Base-by-base conservation (phyloP, 495 filamentous ascomycete genomes). In the Stereocaulon alpinum region DNA sequence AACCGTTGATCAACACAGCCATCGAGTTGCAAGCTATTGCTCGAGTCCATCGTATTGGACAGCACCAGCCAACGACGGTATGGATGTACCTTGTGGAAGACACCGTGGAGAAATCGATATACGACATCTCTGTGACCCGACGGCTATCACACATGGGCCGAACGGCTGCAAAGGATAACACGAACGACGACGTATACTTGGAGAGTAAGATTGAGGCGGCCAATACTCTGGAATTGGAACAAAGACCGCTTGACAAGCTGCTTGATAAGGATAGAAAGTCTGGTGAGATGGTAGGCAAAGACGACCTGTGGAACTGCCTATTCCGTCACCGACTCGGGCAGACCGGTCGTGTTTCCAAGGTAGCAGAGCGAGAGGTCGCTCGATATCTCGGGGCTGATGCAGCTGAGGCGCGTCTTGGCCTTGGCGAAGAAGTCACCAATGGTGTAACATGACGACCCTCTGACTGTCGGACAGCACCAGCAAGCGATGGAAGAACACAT, bases 1-100 rank as follows among this genome's bases (percentile, higher is more conserved):
- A 98, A 69, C 92, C 92, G 1, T 73, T 96, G 4, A 82, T 96
- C 63, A 95, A 96, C 68, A 87, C 91, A 6, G 89, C 92, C 2
- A 82, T 98, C 10, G 92, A 96, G 65, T 78, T 96, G 6, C 92
- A 98, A 67, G 92, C 90, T 3, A 94, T 96, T 64, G 89, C 91
- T 6, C 85, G 92, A 50, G 91, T 98, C 0, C 89, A 98, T 69
- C 81, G 92, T 41, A 98, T 98, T 56, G 92, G 92, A 0, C 92
- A 98, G 70, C 80, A 83, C 59, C 82, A 86, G 29, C 77, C 85
- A 61, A 98, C 92, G 7, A 95, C 89, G 2, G 92, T 96, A 6
- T 98, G 90, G 86, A 86, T 96, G 70, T 98, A 98, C 69, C 79
- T 96, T 2, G 79, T 95, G 22, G 83, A 86, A 4, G 87, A 86